These are phyloP conservation scores for Acrocalymma vagum DNA, from an alignment of 2,329 filamentous ascomycete genomes.

Conservation along the genomic window DNA sequence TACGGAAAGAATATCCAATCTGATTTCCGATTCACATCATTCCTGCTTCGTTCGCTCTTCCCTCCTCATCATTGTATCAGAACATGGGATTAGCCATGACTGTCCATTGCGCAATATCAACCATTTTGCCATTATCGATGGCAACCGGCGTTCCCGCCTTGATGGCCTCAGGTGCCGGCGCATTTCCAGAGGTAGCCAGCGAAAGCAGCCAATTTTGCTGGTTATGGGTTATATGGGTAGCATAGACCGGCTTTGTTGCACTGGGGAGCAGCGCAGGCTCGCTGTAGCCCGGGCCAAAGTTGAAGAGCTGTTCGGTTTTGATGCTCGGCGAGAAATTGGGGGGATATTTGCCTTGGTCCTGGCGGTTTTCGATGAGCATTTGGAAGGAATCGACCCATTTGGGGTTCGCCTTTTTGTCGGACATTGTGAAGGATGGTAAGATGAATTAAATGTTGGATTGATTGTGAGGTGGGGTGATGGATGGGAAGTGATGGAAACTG, in stretches of 20 bases:
- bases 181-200: not conserved
- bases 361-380: conserved; percentile 3
- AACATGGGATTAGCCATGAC: conserved; percentile 5
- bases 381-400: not conserved
- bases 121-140: conserved; percentile 2
- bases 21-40: too few species aligned
- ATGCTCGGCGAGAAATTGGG: conserved; percentile 2
- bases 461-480: too few species aligned
- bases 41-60: too few species aligned
- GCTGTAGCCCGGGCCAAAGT: conserved; percentile 2
- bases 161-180: not conserved
- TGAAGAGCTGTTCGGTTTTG: conserved; percentile 1
- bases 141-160: conserved; percentile 4
- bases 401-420: not conserved
- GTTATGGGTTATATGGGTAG: conserved; percentile 7
- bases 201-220: conserved; percentile 2
- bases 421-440: too few species aligned
- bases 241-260: conserved; percentile 1
- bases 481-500: too few species aligned
- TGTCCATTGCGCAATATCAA: conserved; percentile 7
- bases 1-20: too few species aligned
- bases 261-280: not conserved
- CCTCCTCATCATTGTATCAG: too few species aligned
- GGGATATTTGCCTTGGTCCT: conserved; percentile 2
- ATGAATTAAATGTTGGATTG: not conserved